Evolutionary conservation across 1,284 basidiomycete species (phyloP).

Genomic region (Somion occarium): DNA sequence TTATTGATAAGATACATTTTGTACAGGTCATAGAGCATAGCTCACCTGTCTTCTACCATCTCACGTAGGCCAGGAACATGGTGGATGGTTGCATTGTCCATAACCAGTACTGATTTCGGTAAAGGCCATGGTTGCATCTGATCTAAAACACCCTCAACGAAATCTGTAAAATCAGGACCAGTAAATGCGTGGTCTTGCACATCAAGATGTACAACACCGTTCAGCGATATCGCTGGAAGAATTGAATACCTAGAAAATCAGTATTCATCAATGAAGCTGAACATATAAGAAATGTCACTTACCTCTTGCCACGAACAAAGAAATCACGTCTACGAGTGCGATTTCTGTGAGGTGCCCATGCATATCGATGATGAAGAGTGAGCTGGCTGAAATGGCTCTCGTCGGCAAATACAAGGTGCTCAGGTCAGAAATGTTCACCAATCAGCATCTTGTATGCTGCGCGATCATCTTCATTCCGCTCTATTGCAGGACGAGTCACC

Average conservation of each 20-base stretch:
- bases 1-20: neutral
- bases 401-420: slow-evolving; percentile 33
- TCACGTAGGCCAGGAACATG: slow-evolving; percentile 23
- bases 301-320: slow-evolving; percentile 30
- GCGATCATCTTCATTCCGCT: slow-evolving; percentile 10
- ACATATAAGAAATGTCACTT: slow-evolving; percentile 5
- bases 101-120: slow-evolving; percentile 29
- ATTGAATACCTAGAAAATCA: slow-evolving; percentile 17
- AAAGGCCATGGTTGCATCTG: slow-evolving; percentile 32
- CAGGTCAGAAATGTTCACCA: slow-evolving; percentile 7
- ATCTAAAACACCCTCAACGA: slow-evolving; percentile 25
- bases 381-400: slow-evolving; percentile 26
- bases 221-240: slow-evolving; percentile 17
- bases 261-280: neutral
- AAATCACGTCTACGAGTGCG: slow-evolving; percentile 23
- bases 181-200: slow-evolving; percentile 18
- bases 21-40: neutral
- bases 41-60: slow-evolving; percentile 27
- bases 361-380: slow-evolving; percentile 21
- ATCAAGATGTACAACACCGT: slow-evolving; percentile 17
- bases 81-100: slow-evolving; percentile 33
- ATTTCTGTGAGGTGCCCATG: slow-evolving; percentile 25
- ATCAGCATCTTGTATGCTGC: slow-evolving; percentile 9
- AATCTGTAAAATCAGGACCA: slow-evolving; percentile 13
- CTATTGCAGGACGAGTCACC: slow-evolving; percentile 9